These are phyloP conservation scores for Rhizoctonia solani DNA, from an alignment of 1,284 basidiomycete species.

Conservation along the genomic window DNA sequence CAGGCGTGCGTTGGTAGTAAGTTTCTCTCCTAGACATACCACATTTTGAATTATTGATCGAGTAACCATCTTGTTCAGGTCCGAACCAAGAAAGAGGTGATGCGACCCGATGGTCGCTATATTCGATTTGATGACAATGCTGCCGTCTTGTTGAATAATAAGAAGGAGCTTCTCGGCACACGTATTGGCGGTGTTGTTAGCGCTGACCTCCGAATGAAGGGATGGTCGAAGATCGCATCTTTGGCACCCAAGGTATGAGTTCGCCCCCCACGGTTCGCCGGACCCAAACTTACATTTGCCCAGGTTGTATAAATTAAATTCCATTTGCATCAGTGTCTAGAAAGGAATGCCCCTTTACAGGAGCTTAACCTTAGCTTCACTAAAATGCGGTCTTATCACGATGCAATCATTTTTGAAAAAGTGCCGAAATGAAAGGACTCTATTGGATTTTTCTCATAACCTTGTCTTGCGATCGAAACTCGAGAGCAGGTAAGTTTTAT, in stretches of 20 bases:
- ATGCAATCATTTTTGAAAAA: too few species aligned
- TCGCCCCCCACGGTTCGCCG: not conserved
- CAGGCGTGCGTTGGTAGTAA: constrained; percentile 84
- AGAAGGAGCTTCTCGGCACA: constrained; percentile 95
- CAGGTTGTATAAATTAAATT: constrained; percentile 16
- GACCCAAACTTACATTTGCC: not conserved
- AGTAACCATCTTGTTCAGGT: constrained; percentile 45
- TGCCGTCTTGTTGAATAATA: constrained; percentile 93
- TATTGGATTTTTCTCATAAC: too few species aligned
- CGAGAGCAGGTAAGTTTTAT: constrained; percentile 2
- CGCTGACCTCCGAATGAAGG: constrained; percentile 85
- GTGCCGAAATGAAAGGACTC: too few species aligned
- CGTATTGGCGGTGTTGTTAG: constrained; percentile 94
- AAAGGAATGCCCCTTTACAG: too few species aligned
- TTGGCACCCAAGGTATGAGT: constrained; percentile 88
- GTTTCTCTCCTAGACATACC: not conserved
- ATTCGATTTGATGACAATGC: constrained; percentile 98
- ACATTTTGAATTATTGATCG: not conserved
- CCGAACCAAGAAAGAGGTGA: constrained; percentile 80
- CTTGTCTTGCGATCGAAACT: too few species aligned
- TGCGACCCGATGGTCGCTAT: constrained; percentile 83
- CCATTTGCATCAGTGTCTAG: too few species aligned
- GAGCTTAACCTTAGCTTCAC: too few species aligned
- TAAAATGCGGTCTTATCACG: too few species aligned
- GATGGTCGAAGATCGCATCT: constrained; percentile 94